phyloP scores from a whole-genome alignment of 2,329 filamentous ascomycete genomes.

The Hirsutella rhossiliensis region DNA sequence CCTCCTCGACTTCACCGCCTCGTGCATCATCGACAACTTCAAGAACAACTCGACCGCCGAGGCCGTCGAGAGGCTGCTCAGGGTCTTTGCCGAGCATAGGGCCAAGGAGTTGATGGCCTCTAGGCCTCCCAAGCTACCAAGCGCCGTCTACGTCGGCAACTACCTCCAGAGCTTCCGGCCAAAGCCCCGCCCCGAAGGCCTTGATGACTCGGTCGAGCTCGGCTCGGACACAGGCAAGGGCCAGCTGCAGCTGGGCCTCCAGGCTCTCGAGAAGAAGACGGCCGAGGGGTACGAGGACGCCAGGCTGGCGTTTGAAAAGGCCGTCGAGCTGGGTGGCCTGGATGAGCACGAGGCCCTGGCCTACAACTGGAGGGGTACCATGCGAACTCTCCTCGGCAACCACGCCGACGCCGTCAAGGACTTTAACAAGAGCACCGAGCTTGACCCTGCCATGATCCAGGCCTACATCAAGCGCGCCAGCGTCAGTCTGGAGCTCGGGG shows the following conservation, averaged over 20 bases:
- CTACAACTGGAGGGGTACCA: conserved; percentile 94
- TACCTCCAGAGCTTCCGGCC: conserved; percentile 97
- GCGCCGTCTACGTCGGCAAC: conserved; percentile 94
- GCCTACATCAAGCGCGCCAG: conserved; percentile 98
- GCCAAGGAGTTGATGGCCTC: conserved; percentile 80
- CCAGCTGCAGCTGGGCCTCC: conserved; percentile 72
- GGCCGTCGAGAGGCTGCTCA: conserved; percentile 83
- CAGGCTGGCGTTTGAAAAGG: conserved; percentile 73
- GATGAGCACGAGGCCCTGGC: conserved; percentile 79
- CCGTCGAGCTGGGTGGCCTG: conserved; percentile 69
- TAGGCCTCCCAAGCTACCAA: conserved; percentile 79
- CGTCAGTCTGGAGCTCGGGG: conserved; percentile 89
- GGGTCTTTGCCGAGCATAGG: conserved; percentile 94
- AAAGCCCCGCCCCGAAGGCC: conserved; percentile 63
- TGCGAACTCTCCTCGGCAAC: conserved; percentile 84
- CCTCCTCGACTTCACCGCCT: conserved; percentile 93
- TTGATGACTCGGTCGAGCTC: conserved; percentile 73
- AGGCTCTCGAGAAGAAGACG: conserved; percentile 74
- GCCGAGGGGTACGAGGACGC: conserved; percentile 87
- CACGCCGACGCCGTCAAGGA: conserved; percentile 73
- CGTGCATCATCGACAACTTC: conserved; percentile 98
- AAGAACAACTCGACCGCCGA: conserved; percentile 81
- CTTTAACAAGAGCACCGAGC: conserved; percentile 83
- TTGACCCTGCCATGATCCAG: conserved; percentile 80
- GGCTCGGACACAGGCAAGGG: conserved; percentile 69